Percentiles rank a stretch among this genome's conserved stretches.
These are phyloP conservation scores for Psidium friedrichsthalianum DNA, from an alignment of 345 rosid species.

Conservation along the genomic window DNA sequence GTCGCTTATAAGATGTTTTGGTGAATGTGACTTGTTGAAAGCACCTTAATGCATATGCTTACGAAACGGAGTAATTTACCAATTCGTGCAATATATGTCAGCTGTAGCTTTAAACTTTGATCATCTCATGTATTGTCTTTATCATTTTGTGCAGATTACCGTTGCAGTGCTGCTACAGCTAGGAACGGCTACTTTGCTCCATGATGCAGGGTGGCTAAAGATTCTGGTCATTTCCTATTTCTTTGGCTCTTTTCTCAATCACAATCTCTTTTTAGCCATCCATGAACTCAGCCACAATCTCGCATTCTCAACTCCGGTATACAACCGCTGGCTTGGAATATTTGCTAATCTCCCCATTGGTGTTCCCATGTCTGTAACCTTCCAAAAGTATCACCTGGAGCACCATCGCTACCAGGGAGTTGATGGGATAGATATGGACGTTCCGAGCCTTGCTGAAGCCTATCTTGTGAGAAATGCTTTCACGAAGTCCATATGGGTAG, in stretches of 20 bases:
- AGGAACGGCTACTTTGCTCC: conserved; percentile 49
- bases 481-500: conserved; percentile 63
- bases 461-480: conserved; percentile 38
- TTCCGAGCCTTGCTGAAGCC: conserved; percentile 65
- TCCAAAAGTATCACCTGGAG: conserved; percentile 88
- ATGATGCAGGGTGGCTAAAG: conserved; percentile 58
- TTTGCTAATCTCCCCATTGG: conserved; percentile 87
- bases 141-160: conserved; percentile 34
- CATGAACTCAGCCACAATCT: conserved; percentile 93
- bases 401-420: conserved; percentile 90
- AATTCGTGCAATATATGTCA: not conserved
- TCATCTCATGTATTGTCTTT: not conserved
- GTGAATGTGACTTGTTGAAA: not conserved
- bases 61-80: not conserved
- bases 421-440: conserved; percentile 74
- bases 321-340: conserved; percentile 82
- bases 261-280: conserved; percentile 84
- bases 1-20: not conserved
- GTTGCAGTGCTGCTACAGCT: conserved; percentile 66
- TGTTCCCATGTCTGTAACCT: conserved; percentile 82
- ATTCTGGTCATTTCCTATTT: conserved; percentile 55
- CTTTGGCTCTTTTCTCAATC: conserved; percentile 84
- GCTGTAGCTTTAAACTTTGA: not conserved
- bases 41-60: not conserved
- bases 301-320: conserved; percentile 66